A percentile compares a stretch with the other conserved stretches of the same genome.
phyloP scores from a whole-genome alignment of 2,329 filamentous ascomycete genomes.

The Neocatenulostroma microsporum region DNA sequence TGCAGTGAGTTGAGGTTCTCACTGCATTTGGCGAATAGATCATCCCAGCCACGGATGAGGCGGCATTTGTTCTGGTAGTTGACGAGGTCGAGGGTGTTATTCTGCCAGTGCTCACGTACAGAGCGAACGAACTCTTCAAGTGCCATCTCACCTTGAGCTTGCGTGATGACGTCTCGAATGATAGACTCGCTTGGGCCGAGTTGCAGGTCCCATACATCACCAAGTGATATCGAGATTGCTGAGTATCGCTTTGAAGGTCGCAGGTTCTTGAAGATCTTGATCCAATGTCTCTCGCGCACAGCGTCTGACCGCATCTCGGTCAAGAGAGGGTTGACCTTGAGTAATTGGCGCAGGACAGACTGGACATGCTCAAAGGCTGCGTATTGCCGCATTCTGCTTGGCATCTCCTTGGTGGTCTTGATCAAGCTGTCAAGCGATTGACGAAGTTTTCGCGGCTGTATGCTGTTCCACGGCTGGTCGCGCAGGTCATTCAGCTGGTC shows the following conservation, averaged over 20 bases:
- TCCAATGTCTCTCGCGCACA: slow-evolving; percentile 93
- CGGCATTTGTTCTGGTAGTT: slow-evolving; percentile 98
- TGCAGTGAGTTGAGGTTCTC: slow-evolving; percentile 96
- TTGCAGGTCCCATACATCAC: slow-evolving; percentile 97
- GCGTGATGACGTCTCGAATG: slow-evolving; percentile 86
- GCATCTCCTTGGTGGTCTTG: slow-evolving; percentile 99
- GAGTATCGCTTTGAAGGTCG: slow-evolving; percentile 92
- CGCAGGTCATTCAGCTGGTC: slow-evolving; percentile 88
- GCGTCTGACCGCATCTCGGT: slow-evolving; percentile 93
- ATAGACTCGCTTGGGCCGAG: slow-evolving; percentile 77
- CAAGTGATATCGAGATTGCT: slow-evolving; percentile 88
- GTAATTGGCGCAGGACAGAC: slow-evolving; percentile 72
- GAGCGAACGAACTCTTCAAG: slow-evolving; percentile 95
- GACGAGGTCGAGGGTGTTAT: slow-evolving; percentile 87
- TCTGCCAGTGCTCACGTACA: slow-evolving; percentile 94
- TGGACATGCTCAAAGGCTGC: slow-evolving; percentile 99
- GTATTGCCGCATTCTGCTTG: slow-evolving; percentile 96
- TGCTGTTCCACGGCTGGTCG: slow-evolving; percentile 88
- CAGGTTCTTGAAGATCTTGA: slow-evolving; percentile 93
- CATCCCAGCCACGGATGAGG: slow-evolving; percentile 95
- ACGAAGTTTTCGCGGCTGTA: slow-evolving; percentile 88
- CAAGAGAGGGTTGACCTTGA: slow-evolving; percentile 85
- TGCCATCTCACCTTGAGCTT: slow-evolving; percentile 97
- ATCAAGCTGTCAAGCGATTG: slow-evolving; percentile 83
- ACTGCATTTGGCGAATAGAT: slow-evolving; percentile 95